Conservation (phyloP, 2,329 filamentous ascomycete genomes). For the Hyphodiscus sp. region DNA sequence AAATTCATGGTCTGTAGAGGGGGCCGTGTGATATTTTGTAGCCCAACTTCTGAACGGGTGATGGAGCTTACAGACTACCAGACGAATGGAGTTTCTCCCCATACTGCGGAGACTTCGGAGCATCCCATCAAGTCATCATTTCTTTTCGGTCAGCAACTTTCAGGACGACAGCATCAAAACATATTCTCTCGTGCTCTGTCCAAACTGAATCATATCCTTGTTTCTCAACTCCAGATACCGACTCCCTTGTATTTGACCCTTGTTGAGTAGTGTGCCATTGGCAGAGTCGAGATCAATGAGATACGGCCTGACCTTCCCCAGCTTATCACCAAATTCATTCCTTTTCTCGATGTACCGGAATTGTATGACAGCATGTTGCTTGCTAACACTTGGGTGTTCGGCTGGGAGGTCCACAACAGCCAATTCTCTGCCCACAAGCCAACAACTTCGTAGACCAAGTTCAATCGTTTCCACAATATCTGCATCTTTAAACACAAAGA, state of each 20-base stretch:
- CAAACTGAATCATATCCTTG: constrained; percentile 86
- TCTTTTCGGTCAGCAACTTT: constrained; percentile 6
- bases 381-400: constrained; percentile 88
- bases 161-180: constrained; percentile 72
- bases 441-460: constrained; percentile 72
- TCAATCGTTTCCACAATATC: constrained; percentile 79
- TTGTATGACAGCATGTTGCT: constrained; percentile 93
- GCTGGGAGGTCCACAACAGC: constrained; percentile 76
- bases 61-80: too few relatives aligned
- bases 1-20: not conserved
- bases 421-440: constrained; percentile 78
- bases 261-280: constrained; percentile 83
- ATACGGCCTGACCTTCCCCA: constrained; percentile 77
- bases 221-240: constrained; percentile 81
- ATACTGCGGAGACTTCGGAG: too few relatives aligned
- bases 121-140: too few relatives aligned
- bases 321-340: constrained; percentile 81
- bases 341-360: constrained; percentile 79
- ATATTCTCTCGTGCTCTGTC: constrained; percentile 84
- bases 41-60: too few relatives aligned
- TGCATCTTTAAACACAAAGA: constrained; percentile 85
- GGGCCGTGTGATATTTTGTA: too few relatives aligned
- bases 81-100: not conserved
- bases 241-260: constrained; percentile 63
- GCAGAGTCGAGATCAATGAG: constrained; percentile 89